Conservation (phyloP, 78 protist species). For the Creolimax fragrantissima region DNA sequence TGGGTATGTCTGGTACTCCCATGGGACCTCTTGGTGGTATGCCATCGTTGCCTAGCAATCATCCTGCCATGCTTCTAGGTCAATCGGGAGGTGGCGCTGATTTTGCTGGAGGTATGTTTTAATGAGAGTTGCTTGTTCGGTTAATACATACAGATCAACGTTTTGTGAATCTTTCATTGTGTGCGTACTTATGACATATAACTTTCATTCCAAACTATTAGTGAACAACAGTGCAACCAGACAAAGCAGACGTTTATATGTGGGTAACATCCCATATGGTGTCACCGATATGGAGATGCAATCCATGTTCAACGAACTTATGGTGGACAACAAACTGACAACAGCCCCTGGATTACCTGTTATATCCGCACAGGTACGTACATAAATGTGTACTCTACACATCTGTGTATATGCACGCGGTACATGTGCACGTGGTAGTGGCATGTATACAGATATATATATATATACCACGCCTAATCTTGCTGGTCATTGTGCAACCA, state of each 20-base stretch:
- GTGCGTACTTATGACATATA: too few species aligned
- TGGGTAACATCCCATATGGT: background rate
- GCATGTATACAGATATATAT: too few species aligned
- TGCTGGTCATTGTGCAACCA: too few species aligned
- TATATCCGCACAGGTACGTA: background rate
- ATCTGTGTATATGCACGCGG: too few species aligned
- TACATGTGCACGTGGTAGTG: too few species aligned
- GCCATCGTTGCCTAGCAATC: background rate
- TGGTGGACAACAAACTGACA: background rate
- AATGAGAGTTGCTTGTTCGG: too few species aligned
- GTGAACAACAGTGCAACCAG: background rate
- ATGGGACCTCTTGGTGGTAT: background rate
- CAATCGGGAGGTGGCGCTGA: background rate
- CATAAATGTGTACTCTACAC: too few species aligned
- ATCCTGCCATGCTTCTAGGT: background rate
- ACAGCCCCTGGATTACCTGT: background rate
- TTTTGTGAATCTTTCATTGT: too few species aligned
- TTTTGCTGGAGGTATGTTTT: too few species aligned
- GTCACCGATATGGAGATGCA: background rate
- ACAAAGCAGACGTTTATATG: constrained; percentile 5
- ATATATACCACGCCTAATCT: too few species aligned
- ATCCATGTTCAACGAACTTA: background rate
- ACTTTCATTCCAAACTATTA: too few species aligned
- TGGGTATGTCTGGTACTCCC: background rate
- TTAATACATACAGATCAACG: too few species aligned